Base-by-base conservation (phyloP, 2,329 filamentous ascomycete species). In the Alternaria ethzedia region DNA sequence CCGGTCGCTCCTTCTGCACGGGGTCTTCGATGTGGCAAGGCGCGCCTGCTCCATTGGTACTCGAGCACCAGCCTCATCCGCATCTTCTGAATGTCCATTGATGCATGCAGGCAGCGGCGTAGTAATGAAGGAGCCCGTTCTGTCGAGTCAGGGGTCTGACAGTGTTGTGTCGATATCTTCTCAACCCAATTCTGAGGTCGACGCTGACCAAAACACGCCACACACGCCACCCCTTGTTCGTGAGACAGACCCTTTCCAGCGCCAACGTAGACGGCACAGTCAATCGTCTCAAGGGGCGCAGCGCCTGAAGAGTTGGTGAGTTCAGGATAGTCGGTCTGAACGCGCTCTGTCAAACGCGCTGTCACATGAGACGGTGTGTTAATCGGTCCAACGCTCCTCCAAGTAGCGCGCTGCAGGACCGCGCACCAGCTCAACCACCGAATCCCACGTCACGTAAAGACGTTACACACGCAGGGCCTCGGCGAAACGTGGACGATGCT, bases 401-500 rank as follows among this genome's bases (percentile, higher is more conserved):
- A 41, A 17, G 36, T 41, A 41, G 36, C 36, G 46, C 32, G 23
- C 25, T 30, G 28, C 45, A 32, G 26, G 17, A 51, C n/a, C 47
- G 17, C 47, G 26, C 28, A 32, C 28, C 52, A 55, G 25, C 49
- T 54, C 20, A 45, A 65, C 12, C 21, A 44, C 41, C 36, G 20
- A 32, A 76, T 72, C 75, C 76, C 76, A 74, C 75, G 75, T 72
- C 67, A 70, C 66, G 75, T 76, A 76, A 77, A 51, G 11, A 55
- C 32, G 47, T 70, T 70, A 72, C 68, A 46, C 63, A 66, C 50
- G 26, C 47, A 68, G 67, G 21, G 66, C 67, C 28, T 41, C 54
- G 57, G 57, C 45, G 51, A 54, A 66, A 58, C 60, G 61, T 68
- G 63, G 55, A 71, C 67, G 55, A 67, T 55, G 32, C 61, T 65